Evolutionary conservation across 2,329 filamentous ascomycete genomes (phyloP), one percentile per base, ranked within the genome.

Genomic region (Penicillium concentricum): DNA sequence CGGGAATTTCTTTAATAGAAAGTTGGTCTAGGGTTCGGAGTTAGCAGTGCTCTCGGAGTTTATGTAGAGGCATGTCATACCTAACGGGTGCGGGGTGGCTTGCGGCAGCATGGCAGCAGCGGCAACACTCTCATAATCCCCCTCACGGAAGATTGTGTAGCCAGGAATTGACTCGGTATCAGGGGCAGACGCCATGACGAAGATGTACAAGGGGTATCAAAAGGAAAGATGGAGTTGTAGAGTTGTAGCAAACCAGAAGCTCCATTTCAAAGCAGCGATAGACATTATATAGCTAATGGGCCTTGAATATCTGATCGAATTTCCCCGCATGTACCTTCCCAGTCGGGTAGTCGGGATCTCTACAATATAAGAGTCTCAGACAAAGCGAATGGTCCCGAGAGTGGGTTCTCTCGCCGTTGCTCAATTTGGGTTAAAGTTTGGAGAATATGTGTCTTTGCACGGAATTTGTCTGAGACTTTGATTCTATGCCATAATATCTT

Each of bases 1-100:
- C 37, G n/a, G 68, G 67, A 22, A 70, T 69, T 61, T 70, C 68
- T 54, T 60, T 58, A 32, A 69, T 67, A n/a, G 59, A 62, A 24
- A 70, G 61, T 55, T 69, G 68, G 49, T 70, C 68, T 67, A n/a
- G 39, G 4, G 2, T 12, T 16, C 2, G 8, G n/a, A 5, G 44
- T 64, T 37, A 64, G 44, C 26, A 28, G 24, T n/a, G 22, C 41
- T 22, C 6, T 39, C 12, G 6, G 12, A 30, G 2, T 9, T 24
- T 9, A 46, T 9, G 13, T 2, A 26, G 1, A 6, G 4, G 1
- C 15, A 34, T 45, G 1, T 43, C 57, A 12, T 59, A 67, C 65
- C 65, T 54, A 67, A 54, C 13, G 65, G 65, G 56, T 67, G 65
- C 20, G 64, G 61, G 26, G 53, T 60, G 38, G 59, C 59, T 51